These are phyloP conservation scores for Dalechampia spathulata DNA, from an alignment of 441 rosid genomes.

Conservation along the genomic window DNA sequence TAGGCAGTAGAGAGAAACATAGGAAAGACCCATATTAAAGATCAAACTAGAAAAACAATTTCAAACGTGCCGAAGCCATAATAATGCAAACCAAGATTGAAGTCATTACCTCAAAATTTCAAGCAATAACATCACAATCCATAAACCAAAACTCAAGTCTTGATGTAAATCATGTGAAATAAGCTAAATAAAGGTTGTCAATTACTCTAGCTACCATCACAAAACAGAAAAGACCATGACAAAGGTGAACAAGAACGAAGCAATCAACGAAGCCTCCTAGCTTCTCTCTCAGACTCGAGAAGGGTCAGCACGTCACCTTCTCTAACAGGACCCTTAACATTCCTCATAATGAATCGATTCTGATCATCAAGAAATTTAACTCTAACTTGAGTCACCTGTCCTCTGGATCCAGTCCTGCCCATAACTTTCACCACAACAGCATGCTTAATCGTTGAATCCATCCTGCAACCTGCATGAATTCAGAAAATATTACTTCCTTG, in stretches of 20 bases:
- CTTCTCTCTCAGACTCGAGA: conserved; percentile 88
- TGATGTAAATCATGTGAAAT: background rate
- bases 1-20: too few relatives aligned
- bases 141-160: conserved; percentile 5
- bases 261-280: conserved; percentile 77
- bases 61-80: too few relatives aligned
- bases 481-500: background rate
- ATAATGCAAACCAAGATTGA: too few relatives aligned
- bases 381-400: conserved; percentile 83
- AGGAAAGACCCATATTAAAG: too few relatives aligned
- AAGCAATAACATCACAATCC: background rate
- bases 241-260: background rate
- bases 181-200: background rate
- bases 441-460: conserved; percentile 72
- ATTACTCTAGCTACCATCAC: background rate
- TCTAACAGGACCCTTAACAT: conserved; percentile 84
- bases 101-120: too few relatives aligned
- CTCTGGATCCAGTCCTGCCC: conserved; percentile 83
- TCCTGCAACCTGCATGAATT: conserved; percentile 21
- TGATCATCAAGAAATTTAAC: conserved; percentile 69
- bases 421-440: conserved; percentile 75
- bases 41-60: too few relatives aligned
- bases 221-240: background rate
- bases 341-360: conserved; percentile 83
- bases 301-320: conserved; percentile 81